phyloP scores from a whole-genome alignment of 176 grass and related monocot species.

The Raddia distichophylla region DNA sequence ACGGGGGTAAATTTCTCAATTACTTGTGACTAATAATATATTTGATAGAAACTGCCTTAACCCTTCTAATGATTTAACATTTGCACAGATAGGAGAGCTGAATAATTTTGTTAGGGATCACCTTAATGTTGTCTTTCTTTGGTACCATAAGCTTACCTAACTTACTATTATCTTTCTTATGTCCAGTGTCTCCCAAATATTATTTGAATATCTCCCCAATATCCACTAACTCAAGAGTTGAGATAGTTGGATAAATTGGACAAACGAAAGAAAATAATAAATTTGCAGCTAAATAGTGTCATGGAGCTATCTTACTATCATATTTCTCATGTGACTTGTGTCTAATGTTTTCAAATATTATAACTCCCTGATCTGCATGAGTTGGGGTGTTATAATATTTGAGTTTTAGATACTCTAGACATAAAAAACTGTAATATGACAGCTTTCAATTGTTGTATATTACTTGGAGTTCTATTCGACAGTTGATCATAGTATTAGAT shows the following conservation, averaged over 20 bases:
- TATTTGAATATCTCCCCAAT: neutral
- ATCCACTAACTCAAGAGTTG: neutral
- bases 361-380: neutral
- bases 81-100: neutral
- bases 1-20: too few species aligned
- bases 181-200: neutral
- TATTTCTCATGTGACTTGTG: neutral
- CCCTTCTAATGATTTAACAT: neutral
- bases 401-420: neutral
- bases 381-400: neutral
- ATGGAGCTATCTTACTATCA: neutral
- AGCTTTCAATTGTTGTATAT: conserved; percentile 1
- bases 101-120: neutral
- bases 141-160: neutral
- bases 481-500: neutral
- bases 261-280: conserved; percentile 13
- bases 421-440: neutral
- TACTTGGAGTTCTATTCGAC: neutral
- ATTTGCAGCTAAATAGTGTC: neutral
- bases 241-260: neutral
- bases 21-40: neutral
- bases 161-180: neutral
- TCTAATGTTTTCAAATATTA: neutral
- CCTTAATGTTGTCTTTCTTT: neutral
- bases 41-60: neutral